Percentiles rank a stretch among this genome's conserved stretches.
Evolutionary conservation across 805 yeast genomes (phyloP).

Genomic region (Saccharomycopsis sp.): DNA sequence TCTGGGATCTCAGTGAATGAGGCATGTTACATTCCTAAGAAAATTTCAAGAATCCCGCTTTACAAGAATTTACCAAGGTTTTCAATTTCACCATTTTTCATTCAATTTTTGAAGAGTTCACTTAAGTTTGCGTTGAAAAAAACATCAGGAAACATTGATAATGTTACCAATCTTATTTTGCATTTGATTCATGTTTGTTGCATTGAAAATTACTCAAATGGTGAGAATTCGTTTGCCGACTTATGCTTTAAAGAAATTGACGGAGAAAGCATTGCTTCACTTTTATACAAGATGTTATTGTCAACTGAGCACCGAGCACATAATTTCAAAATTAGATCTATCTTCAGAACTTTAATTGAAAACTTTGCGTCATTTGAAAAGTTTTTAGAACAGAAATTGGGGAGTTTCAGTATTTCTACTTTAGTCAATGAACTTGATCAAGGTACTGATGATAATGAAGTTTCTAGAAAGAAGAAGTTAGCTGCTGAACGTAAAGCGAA

Average conservation of each 20-base stretch:
- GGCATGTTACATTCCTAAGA: constrained; percentile 51
- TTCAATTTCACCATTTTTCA: constrained; percentile 46
- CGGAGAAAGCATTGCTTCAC: constrained; percentile 34
- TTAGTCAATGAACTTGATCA: not conserved
- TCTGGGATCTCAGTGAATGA: constrained; percentile 32
- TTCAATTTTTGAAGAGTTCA: constrained; percentile 45
- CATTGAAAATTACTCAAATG: constrained; percentile 34
- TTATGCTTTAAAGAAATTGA: constrained; percentile 8
- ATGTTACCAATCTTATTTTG: constrained; percentile 48
- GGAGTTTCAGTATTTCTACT: not conserved
- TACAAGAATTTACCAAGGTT: constrained; percentile 43
- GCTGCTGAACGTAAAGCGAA: constrained; percentile 68
- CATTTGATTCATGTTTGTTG: constrained; percentile 65
- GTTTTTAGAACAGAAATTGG: constrained; percentile 2
- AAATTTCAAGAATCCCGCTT: constrained; percentile 29
- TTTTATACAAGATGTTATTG: constrained; percentile 35
- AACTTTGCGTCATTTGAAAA: not conserved
- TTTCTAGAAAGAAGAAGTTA: constrained; percentile 54
- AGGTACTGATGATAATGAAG: constrained; percentile 28
- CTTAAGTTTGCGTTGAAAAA: constrained; percentile 32
- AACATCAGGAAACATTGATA: constrained; percentile 32
- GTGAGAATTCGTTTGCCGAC: constrained; percentile 28
- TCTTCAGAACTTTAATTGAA: constrained; percentile 30
- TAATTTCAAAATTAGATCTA: constrained; percentile 52
- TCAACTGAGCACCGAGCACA: constrained; percentile 35